Evolutionary conservation across 805 yeast genomes (phyloP), one percentile per base, ranked within the genome.

Genomic region (Yamadazyma nakazawae): DNA sequence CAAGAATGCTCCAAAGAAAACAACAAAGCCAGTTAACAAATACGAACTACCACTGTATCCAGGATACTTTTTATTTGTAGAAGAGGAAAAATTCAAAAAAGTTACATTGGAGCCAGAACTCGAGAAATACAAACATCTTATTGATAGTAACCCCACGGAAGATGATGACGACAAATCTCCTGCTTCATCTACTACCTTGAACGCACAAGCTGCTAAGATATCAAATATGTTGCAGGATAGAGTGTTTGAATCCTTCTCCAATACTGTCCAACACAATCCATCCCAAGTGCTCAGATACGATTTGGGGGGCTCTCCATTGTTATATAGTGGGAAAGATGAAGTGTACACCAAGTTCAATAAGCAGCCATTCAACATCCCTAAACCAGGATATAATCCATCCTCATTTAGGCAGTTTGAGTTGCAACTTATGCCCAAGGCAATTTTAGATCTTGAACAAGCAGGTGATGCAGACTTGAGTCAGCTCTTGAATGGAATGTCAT

Each of bases 371-470:
- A 46, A 45, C 21, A 66, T 87, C 9, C 89, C 96, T 10, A 64
- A 57, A 0, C 86, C 88, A 3, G 76, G 78, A 1, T 81, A 68
- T 54, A 79, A 85, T 49, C 88, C 88, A 6, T 65, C 82, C 30
- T 74, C 84, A 16, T 36, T 50, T 12, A 75, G 92, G 54, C 78
- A 76, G 28, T 86, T 89, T 59, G 99, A 94, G 64, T 67, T 92
- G 48, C 99, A 94, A 62, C 64, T 94, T 45, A 92, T 92, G 97
- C 99, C 99, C 2, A 88, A 88, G 61, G 80, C 90, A 44, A 92
- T 94, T 44, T 72, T 88, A 42, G 92, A 88, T 57, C 72, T 94
- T 38, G 97, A 92, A 60, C 73, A 72, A 37, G 64, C 68, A 25
- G 58, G 67, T 55, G 52, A 51, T 11, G 48, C 52, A 3, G 51